A percentile compares a stretch with the other conserved stretches of the same genome.
Evolutionary conservation across 2,329 filamentous ascomycete species (phyloP).

Genomic region (Ophiosphaerella herpotricha): DNA sequence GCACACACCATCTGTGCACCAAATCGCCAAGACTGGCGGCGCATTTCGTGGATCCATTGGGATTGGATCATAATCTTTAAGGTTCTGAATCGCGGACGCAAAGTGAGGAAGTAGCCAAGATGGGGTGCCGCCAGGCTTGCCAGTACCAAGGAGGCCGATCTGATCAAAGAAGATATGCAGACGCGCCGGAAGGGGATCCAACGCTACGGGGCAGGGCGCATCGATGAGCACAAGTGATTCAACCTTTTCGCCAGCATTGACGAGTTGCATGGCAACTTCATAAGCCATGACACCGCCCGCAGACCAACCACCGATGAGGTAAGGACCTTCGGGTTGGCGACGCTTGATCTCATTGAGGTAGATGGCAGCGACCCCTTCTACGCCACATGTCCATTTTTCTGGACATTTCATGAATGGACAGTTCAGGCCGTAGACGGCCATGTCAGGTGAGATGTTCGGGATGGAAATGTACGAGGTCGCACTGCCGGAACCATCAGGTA

Average conservation of each 20-base stretch:
- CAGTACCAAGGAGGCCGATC: constrained; percentile 72
- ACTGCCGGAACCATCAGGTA: constrained; percentile 60
- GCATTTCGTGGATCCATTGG: constrained; percentile 64
- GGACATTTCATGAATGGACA: constrained; percentile 74
- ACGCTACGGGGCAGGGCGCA: constrained; percentile 57
- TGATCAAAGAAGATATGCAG: constrained; percentile 74
- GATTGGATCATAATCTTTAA: constrained; percentile 70
- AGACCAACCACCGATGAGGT: constrained; percentile 61
- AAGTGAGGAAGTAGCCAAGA: constrained; percentile 78
- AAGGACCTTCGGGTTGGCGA: constrained; percentile 68
- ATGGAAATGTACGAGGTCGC: constrained; percentile 71
- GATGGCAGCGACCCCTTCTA: constrained; percentile 67
- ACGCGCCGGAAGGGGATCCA: constrained; percentile 56
- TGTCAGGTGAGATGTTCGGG: constrained; percentile 57
- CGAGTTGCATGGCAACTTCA: constrained; percentile 55
- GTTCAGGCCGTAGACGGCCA: constrained; percentile 62
- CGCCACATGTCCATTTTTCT: constrained; percentile 67
- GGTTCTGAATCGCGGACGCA: constrained; percentile 67
- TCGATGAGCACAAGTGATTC: constrained; percentile 59
- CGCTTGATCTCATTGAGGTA: constrained; percentile 73
- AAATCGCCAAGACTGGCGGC: constrained; percentile 68
- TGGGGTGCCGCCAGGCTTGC: constrained; percentile 64
- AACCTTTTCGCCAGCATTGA: constrained; percentile 55
- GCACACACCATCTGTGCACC: constrained; percentile 76
- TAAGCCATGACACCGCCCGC: constrained; percentile 61